Evolutionary conservation across 306 rosid species (phyloP), one percentile per base, ranked within the genome.

Genomic region (Casuarina glauca): DNA sequence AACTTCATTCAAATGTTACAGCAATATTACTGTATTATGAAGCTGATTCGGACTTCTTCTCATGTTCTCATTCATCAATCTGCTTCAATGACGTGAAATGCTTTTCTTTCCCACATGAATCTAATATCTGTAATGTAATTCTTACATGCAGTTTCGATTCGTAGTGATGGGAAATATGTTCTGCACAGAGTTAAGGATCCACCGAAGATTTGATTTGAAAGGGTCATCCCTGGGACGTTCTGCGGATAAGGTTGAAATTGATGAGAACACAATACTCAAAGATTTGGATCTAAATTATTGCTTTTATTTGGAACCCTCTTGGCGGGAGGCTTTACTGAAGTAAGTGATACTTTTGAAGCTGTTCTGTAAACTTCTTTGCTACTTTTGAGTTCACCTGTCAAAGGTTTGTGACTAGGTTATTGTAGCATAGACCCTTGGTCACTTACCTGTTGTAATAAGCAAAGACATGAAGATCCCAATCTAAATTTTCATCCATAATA

Each of bases 121-220:
- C 85, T 78, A 75, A 76, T 79, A 46, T 77, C 66, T 58, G 50
- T 76, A 54, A 39, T 38, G 57, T 73, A 69, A 61, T 71, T 64
- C 74, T 76, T 82, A 58, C 77, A 60, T 85, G 89, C 96, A 95
- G 99, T 95, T 95, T 83, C 96, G 99, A 51, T 95, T 95, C 86
- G 99, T 95, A 46, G 97, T 95, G 73, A 95, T 95, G 99, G 99
- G 99, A 82, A 95, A 95, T 89, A 95, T 95, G 99, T 95, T 95
- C 88, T 95, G 99, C 86, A 95, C 99, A 50, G 97, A 95, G 85
- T 81, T 95, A 78, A 90, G 99, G 88, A 95, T 95, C 80, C 99
- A 95, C 86, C 83, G 97, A 69, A 87, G 99, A 82, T 95, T 83
- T 78, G 99, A 95, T 82, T 86, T 95, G 84, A 95, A 95, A 84